Evolutionary conservation across 225 moss, liverwort and hornwort species (phyloP), one percentile per base, ranked within the genome.

Genomic region (Polytrichum formosum): DNA sequence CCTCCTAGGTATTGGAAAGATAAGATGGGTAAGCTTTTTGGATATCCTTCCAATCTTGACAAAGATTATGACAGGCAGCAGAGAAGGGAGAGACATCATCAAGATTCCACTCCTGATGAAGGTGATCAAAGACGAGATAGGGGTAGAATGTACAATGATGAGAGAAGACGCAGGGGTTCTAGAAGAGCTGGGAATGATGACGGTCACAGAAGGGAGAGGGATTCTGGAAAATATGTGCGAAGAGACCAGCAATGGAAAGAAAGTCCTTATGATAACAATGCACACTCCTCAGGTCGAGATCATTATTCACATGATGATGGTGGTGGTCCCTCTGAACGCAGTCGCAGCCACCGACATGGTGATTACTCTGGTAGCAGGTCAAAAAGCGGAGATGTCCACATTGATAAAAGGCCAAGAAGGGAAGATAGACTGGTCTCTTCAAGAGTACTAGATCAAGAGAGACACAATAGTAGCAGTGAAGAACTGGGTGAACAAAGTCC

Each of bases 21-120:
- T 53, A 94, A 91, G 73, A 90, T 98, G 87, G 90, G 79, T 29
- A 87, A 85, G 66, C 74, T 85, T 25, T 98, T 92, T 76, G 90
- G 88, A 61, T 67, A 85, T 54, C 61, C 79, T 58, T 72, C 60
- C 31, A 66, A 75, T 72, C 67, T 73, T 20, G 83, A 76, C 74
- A 79, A 78, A 28, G 86, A 85, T 55, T 62, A 72, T 5, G 85
- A 82, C 37, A 78, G 71, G 58, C 55, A 66, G 61, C 75, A 66
- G 65, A 69, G 67, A 28, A 76, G 54, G 67, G 56, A 73, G 29
- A 79, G 81, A 68, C 64, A 25, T 61, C 10, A 28, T 64, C 70
- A 76, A 60, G 79, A 76, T 22, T 21, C 58, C 23, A 21, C 58
- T 54, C 53, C 37, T 18, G 72, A 59, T 63, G 30, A 21, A 20